phyloP scores from a whole-genome alignment of 139 green algal genomes.

The Tetraselmis chui region DNA sequence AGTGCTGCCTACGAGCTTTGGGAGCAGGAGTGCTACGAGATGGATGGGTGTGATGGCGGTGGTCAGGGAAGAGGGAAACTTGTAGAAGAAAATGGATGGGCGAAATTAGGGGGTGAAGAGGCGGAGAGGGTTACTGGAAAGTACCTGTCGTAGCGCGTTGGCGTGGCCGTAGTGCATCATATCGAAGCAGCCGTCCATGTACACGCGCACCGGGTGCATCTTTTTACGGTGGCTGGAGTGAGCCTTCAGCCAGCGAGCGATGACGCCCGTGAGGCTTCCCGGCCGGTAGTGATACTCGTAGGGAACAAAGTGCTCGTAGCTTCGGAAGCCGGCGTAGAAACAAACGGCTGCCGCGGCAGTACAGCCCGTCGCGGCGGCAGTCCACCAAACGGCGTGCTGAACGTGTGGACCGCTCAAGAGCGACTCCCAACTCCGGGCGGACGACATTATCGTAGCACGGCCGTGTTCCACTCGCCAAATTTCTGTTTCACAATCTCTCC shows the following conservation, averaged over 20 bases:
- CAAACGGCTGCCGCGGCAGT: not conserved
- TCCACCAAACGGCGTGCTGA: not conserved
- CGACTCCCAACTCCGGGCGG: too few species aligned
- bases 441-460: too few species aligned
- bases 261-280: slow-evolving; percentile 74
- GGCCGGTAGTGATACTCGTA: slow-evolving; percentile 83
- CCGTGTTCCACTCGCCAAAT: too few species aligned
- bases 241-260: slow-evolving; percentile 57
- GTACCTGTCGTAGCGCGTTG: slow-evolving; percentile 92
- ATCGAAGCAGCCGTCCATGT: slow-evolving; percentile 99
- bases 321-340: not conserved
- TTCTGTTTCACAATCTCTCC: too few species aligned
- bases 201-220: slow-evolving; percentile 77
- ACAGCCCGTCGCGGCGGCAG: not conserved
- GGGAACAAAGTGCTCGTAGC: not conserved
- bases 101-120: too few species aligned
- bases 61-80: too few species aligned
- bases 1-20: too few species aligned
- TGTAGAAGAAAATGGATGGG: too few species aligned
- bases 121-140: too few species aligned
- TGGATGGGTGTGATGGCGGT: too few species aligned
- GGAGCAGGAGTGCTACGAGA: too few species aligned
- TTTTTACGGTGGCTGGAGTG: slow-evolving; percentile 70
- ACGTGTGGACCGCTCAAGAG: not conserved
- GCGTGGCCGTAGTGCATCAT: slow-evolving; percentile 99